phyloP scores from a whole-genome alignment of 1,284 basidiomycete species.

The Singerocomus inundabilis region DNA sequence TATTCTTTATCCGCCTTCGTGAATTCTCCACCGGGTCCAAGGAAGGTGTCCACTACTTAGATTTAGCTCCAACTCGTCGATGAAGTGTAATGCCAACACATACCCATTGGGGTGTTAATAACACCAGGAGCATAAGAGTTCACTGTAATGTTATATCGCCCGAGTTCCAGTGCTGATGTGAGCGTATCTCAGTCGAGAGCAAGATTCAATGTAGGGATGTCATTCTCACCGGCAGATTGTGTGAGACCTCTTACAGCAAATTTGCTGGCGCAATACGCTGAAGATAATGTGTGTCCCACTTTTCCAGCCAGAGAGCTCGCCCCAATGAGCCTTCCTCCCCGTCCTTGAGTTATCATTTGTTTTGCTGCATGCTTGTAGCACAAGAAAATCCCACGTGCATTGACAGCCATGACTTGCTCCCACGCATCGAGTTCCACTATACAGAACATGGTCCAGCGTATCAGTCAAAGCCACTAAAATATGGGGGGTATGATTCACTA shows the following conservation, averaged over 20 bases:
- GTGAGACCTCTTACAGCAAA: slow-evolving; percentile 6
- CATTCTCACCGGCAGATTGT: background rate
- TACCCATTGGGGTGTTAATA: slow-evolving; percentile 24
- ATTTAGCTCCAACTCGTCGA: background rate
- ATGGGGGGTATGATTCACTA: background rate
- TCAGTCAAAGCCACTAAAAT: background rate
- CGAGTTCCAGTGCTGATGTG: too few species aligned
- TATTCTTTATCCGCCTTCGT: background rate
- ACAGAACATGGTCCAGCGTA: background rate
- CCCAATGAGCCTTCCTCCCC: too few species aligned
- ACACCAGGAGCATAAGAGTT: too few species aligned
- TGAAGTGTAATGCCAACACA: background rate
- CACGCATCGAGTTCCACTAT: slow-evolving; percentile 23
- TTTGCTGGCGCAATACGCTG: slow-evolving; percentile 14
- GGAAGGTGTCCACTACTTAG: background rate
- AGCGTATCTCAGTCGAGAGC: too few species aligned
- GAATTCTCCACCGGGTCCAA: background rate
- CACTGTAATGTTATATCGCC: too few species aligned
- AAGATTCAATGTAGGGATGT: too few species aligned
- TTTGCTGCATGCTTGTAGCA: too few species aligned
- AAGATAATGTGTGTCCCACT: background rate
- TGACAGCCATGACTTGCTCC: slow-evolving; percentile 28
- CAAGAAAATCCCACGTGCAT: too few species aligned
- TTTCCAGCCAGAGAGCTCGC: slow-evolving; percentile 26
- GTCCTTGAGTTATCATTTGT: too few species aligned